Percentiles rank a stretch among this genome's conserved stretches.
Evolutionary conservation across 2,329 filamentous ascomycete species (phyloP).

Genomic region (Saccharata proteae): DNA sequence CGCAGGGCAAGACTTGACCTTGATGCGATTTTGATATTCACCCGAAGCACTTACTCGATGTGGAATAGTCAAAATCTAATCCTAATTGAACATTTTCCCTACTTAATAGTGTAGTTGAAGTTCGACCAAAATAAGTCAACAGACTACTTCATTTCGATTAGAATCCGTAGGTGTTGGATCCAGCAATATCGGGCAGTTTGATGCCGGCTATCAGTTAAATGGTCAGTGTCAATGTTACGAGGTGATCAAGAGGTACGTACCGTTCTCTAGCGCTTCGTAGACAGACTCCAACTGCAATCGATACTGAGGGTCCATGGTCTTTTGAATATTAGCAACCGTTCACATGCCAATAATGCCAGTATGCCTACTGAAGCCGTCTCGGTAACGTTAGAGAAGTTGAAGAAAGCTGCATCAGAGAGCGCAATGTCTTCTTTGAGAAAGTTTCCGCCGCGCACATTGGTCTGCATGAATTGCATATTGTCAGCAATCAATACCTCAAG

Average conservation of each 20-base stretch:
- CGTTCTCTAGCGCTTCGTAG: conserved; percentile 14
- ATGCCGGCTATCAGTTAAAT: conserved; percentile 4
- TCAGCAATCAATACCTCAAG: not conserved
- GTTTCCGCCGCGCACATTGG: conserved; percentile 2
- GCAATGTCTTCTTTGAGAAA: conserved; percentile 11
- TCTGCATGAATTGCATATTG: not conserved
- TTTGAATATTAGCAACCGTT: not conserved
- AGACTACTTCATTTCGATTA: too few species aligned
- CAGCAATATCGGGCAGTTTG: conserved; percentile 6
- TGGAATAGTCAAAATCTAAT: too few species aligned
- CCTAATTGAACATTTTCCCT: too few species aligned
- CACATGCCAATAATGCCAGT: not conserved
- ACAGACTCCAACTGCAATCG: conserved; percentile 12
- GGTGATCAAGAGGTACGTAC: not conserved
- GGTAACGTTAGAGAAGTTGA: conserved; percentile 11
- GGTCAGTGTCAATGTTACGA: not conserved
- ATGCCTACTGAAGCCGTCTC: conserved; percentile 7
- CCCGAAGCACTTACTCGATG: too few species aligned
- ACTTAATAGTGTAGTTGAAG: too few species aligned
- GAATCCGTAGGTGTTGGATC: conserved; percentile 15
- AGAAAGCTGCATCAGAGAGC: conserved; percentile 13
- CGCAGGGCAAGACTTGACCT: too few species aligned
- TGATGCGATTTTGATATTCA: too few species aligned
- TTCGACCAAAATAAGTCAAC: too few species aligned
- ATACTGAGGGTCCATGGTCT: conserved; percentile 14